These are phyloP conservation scores for Tritrichomonas musculus DNA, from an alignment of 208 protist species.

Conservation along the genomic window DNA sequence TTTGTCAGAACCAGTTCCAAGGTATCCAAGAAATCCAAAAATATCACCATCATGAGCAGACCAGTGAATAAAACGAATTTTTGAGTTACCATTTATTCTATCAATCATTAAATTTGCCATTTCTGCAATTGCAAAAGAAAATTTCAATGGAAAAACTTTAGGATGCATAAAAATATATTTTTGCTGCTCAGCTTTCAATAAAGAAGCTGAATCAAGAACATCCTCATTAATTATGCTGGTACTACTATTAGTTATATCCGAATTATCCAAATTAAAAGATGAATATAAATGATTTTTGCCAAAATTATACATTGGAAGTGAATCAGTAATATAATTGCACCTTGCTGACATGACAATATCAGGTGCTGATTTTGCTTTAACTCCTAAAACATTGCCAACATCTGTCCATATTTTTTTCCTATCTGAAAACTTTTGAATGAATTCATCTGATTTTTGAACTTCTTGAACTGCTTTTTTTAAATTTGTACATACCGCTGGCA, in stretches of 20 bases:
- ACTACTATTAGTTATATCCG: background rate
- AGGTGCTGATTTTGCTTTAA: background rate
- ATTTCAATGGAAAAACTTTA: background rate
- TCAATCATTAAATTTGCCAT: slow-evolving; percentile 2
- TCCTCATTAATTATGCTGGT: no score
- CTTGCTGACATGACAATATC: background rate
- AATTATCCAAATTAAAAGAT: no score
- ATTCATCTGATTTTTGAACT: background rate
- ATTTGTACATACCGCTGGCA: background rate
- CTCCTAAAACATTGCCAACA: background rate
- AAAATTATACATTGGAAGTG: no score
- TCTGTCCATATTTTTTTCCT: background rate
- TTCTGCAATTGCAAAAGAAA: background rate
- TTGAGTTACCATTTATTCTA: background rate
- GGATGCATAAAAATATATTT: background rate
- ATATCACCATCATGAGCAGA: slow-evolving; percentile 20
- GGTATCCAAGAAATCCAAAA: background rate
- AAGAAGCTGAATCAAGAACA: background rate
- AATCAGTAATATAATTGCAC: background rate
- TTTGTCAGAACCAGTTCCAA: background rate
- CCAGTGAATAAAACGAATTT: background rate
- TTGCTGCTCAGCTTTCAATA: background rate
- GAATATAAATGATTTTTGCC: no score
- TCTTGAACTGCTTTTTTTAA: background rate
- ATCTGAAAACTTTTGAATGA: background rate